Evolutionary conservation across 441 rosid genomes (phyloP).

Genomic region (Populus trichocarpa): DNA sequence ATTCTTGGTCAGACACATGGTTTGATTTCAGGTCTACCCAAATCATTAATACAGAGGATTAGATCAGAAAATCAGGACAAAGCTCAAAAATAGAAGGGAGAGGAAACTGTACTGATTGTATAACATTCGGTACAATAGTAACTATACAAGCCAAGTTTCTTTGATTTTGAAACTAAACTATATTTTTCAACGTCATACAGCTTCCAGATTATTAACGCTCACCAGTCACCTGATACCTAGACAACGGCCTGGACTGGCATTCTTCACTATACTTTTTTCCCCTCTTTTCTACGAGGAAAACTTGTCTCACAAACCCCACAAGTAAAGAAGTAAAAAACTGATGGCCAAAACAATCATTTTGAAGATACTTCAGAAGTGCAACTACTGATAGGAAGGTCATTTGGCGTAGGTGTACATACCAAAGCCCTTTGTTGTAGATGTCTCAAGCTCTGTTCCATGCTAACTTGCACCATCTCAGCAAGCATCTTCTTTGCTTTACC

Average conservation of each 20-base stretch:
- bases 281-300: constrained; percentile 23
- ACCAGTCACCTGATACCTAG: constrained; percentile 74
- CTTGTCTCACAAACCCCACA: constrained; percentile 22
- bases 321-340: background rate
- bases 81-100: background rate
- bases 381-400: constrained; percentile 50
- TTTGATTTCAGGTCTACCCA: background rate
- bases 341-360: constrained; percentile 25
- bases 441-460: constrained; percentile 97
- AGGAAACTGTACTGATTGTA: constrained; percentile 6
- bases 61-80: background rate
- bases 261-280: constrained; percentile 18
- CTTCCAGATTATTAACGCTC: constrained; percentile 33
- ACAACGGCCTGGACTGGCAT: constrained; percentile 75
- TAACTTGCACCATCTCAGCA: constrained; percentile 96
- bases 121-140: constrained; percentile 24
- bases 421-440: constrained; percentile 93
- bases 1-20: background rate
- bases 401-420: constrained; percentile 46
- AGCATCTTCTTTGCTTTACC: constrained; percentile 93
- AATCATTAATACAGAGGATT: background rate
- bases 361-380: constrained; percentile 54
- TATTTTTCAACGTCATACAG: constrained; percentile 13
- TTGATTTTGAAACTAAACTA: constrained; percentile 13
- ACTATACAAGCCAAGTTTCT: constrained; percentile 25